phyloP scores from a whole-genome alignment of 345 rosid genomes.

The Rubroshorea leprosula region DNA sequence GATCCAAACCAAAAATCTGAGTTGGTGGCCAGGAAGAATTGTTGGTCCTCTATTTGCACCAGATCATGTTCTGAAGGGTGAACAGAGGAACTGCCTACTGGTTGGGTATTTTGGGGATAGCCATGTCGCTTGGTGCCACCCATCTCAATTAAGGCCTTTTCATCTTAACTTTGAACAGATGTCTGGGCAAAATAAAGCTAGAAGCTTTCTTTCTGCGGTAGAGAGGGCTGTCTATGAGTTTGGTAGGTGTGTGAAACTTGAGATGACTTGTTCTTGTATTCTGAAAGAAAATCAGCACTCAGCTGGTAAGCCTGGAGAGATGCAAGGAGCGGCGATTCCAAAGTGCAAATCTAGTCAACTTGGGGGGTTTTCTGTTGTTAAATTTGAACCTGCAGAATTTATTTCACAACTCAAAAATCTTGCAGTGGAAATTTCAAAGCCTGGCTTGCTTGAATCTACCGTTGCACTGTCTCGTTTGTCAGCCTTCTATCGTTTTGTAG shows the following conservation, averaged over 20 bases:
- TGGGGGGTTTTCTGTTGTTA: conserved; percentile 34
- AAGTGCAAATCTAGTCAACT: conserved; percentile 19
- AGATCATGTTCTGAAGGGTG: conserved; percentile 21
- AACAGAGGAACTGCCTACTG: conserved; percentile 28
- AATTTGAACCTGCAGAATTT: conserved; percentile 47
- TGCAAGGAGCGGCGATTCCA: conserved; percentile 10
- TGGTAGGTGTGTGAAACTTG: conserved; percentile 40
- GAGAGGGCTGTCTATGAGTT: conserved; percentile 65
- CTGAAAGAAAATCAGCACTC: conserved; percentile 21
- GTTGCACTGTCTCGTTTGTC: conserved; percentile 39
- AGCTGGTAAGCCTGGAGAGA: conserved; percentile 5
- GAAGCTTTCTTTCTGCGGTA: conserved; percentile 50
- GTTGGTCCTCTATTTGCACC: conserved; percentile 34
- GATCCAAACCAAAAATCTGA: conserved; percentile 50
- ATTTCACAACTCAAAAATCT: conserved; percentile 50
- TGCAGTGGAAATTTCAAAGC: conserved; percentile 33
- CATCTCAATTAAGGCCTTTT: conserved; percentile 62
- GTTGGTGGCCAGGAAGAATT: conserved; percentile 93
- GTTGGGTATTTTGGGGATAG: conserved; percentile 50
- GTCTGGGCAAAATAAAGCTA: conserved; percentile 33
- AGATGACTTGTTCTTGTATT: conserved; percentile 55
- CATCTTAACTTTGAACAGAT: conserved; percentile 45
- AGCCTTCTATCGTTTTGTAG: conserved; percentile 50
- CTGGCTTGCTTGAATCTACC: conserved; percentile 44
- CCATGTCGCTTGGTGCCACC: conserved; percentile 45